These are phyloP conservation scores for Xylogone sp. DNA, from an alignment of 2,329 filamentous ascomycete genomes.

Conservation along the genomic window DNA sequence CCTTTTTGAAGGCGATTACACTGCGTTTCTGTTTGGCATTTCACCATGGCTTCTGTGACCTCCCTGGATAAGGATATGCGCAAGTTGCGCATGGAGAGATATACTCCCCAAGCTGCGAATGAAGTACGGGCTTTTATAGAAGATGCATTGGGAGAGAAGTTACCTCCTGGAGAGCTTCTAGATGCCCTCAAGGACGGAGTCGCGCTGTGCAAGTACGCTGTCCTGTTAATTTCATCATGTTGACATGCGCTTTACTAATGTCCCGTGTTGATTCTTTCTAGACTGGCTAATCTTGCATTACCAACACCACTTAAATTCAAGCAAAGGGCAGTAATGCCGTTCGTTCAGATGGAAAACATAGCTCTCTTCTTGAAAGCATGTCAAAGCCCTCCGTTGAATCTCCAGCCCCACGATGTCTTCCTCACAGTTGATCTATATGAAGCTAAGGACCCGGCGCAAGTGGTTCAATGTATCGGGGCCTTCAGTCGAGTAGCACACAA, in stretches of 20 bases:
- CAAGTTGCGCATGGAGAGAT: slow-evolving; percentile 86
- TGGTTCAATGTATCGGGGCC: slow-evolving; percentile 85
- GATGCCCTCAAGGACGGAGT: slow-evolving; percentile 87
- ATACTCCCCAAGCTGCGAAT: slow-evolving; percentile 84
- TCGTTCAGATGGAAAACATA: slow-evolving; percentile 99
- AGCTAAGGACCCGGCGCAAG: slow-evolving; percentile 91
- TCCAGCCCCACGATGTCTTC: slow-evolving; percentile 93
- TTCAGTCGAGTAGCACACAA: slow-evolving; percentile 84
- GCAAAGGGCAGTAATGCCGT: slow-evolving; percentile 80
- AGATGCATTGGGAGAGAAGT: slow-evolving; percentile 66
- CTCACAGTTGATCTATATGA: slow-evolving; percentile 96
- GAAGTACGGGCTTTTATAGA: slow-evolving; percentile 88
- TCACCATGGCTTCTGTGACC: slow-evolving; percentile 81
- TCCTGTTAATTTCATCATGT: slow-evolving; percentile 6
- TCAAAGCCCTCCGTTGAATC: slow-evolving; percentile 76
- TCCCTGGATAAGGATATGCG: slow-evolving; percentile 95
- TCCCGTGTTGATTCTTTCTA: slow-evolving; percentile 13
- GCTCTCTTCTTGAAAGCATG: slow-evolving; percentile 90
- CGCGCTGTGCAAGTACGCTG: slow-evolving; percentile 78
- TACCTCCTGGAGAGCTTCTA: slow-evolving; percentile 73
- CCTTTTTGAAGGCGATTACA: background rate
- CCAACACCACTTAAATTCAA: slow-evolving; percentile 86
- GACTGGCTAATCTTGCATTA: slow-evolving; percentile 76
- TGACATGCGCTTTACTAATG: slow-evolving; percentile 5
- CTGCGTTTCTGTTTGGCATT: background rate